Percentiles rank a stretch among this genome's conserved stretches.
phyloP scores from a whole-genome alignment of 2,329 filamentous ascomycete species.

The Diaporthe ampelina region DNA sequence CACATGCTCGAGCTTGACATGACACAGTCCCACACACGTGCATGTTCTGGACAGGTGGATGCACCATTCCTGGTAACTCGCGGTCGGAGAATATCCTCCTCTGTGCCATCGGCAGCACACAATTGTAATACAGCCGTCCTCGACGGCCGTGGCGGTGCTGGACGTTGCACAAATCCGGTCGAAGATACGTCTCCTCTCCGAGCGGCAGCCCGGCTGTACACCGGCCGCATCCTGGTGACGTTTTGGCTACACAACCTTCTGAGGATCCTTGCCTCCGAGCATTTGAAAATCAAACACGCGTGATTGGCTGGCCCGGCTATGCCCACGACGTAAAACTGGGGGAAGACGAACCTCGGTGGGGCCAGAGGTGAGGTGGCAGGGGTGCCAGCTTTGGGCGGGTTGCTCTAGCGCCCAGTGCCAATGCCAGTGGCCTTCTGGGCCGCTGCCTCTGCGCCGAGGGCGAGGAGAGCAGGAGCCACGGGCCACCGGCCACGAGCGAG shows the following conservation, averaged over 20 bases:
- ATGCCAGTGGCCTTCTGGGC: constrained; percentile 17
- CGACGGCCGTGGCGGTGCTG: constrained; percentile 2
- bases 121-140: neutral
- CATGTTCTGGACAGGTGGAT: constrained; percentile 8
- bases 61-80: neutral
- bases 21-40: constrained; percentile 23
- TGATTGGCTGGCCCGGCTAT: constrained; percentile 40
- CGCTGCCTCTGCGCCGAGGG: constrained; percentile 36
- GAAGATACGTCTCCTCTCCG: constrained; percentile 40
- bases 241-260: constrained; percentile 35
- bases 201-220: constrained; percentile 8
- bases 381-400: constrained; percentile 35
- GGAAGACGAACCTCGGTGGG: constrained; percentile 22
- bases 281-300: constrained; percentile 36
- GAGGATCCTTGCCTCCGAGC: constrained; percentile 26
- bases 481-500: constrained; percentile 25
- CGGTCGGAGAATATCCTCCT: constrained; percentile 1
- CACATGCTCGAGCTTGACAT: constrained; percentile 23
- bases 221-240: constrained; percentile 36
- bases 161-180: constrained; percentile 39
- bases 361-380: constrained; percentile 32
- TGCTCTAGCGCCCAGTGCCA: constrained; percentile 36
- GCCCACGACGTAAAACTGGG: constrained; percentile 35
- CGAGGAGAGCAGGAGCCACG: constrained; percentile 32
- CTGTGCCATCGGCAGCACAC: neutral